Base-by-base conservation (phyloP, 129 eudicot species). In the Calendula officinalis region DNA sequence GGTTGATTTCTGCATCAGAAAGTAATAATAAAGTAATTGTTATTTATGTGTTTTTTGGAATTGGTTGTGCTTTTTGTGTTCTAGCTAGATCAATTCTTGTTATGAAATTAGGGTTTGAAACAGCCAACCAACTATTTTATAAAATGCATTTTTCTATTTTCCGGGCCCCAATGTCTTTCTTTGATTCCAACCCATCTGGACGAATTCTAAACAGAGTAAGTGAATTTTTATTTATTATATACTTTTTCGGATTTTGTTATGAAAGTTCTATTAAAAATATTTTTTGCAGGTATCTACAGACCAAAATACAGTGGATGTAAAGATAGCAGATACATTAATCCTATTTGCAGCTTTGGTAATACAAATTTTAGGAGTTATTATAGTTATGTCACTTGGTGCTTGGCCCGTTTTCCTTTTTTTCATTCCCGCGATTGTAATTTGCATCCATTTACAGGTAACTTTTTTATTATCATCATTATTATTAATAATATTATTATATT, bases 141-240 rank as follows among this genome's bases (percentile, higher is more conserved):
- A 91, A 79, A 64, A 91, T 91, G 98, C 98, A 91, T 68, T 42
- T 22, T 2, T 64, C 84, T 70, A 76, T 87, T 58, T 91, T 91
- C 36, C 90, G 98, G 11, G 96, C 98, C 15, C 96, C 98, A n/a
- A 91, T 91, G 98, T 84, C 98, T 45, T 91, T 91, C 79, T 91
- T 91, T 47, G 98, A 91, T 78, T 70, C 98, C 65, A 91, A 89
- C 3, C 97, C 97, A 45, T 82, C 90, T 66, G 95, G 97, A 13
- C 80, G 97, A 41, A 70, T 91, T 62, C 76, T 91, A 27, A 91
- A 80, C 39, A 70, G 97, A 73, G 97, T 91, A 80, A 46, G 94
- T 41, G 49, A 64, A 50, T 43, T 7, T 48, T 27, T 47, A 14
- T 60, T 45, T 39, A 30, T 44, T 49, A 2, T n/a, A 11, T 7